phyloP scores from a whole-genome alignment of 495 filamentous ascomycete genomes.

The Daldinia vernicosa region DNA sequence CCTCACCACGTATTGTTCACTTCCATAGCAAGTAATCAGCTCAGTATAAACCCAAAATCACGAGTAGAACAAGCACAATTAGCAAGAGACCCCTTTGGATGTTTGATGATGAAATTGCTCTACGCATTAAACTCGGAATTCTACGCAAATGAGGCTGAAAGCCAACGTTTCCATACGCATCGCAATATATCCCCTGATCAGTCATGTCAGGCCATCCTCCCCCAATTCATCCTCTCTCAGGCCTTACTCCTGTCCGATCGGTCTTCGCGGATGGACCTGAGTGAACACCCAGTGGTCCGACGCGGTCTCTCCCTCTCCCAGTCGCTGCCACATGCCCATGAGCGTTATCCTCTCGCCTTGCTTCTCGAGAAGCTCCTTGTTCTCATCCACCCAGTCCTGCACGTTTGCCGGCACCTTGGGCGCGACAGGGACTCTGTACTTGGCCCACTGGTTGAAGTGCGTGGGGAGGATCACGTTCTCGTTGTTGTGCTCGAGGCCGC shows the following conservation, averaged over 20 bases:
- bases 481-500: conserved; percentile 6
- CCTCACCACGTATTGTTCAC: not conserved
- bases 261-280: not conserved
- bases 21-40: not conserved
- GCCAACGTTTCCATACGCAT: not conserved
- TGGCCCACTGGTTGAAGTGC: conserved; percentile 17
- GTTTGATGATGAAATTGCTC: not conserved
- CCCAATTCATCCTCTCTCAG: not conserved
- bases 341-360: not conserved
- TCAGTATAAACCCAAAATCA: not conserved
- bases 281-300: not conserved
- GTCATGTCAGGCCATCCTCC: not conserved
- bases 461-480: conserved; percentile 5
- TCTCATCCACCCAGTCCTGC: not conserved
- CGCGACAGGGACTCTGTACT: not conserved
- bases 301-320: not conserved
- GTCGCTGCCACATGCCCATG: not conserved
- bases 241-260: not conserved
- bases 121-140: not conserved
- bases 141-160: not conserved
- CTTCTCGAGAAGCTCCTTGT: not conserved
- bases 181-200: not conserved
- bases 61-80: not conserved
- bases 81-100: not conserved
- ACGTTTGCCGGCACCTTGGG: not conserved